Percentiles rank a stretch among this genome's conserved stretches.
These are phyloP conservation scores for Silybum marianum DNA, from an alignment of 129 eudicot genomes.

Conservation along the genomic window DNA sequence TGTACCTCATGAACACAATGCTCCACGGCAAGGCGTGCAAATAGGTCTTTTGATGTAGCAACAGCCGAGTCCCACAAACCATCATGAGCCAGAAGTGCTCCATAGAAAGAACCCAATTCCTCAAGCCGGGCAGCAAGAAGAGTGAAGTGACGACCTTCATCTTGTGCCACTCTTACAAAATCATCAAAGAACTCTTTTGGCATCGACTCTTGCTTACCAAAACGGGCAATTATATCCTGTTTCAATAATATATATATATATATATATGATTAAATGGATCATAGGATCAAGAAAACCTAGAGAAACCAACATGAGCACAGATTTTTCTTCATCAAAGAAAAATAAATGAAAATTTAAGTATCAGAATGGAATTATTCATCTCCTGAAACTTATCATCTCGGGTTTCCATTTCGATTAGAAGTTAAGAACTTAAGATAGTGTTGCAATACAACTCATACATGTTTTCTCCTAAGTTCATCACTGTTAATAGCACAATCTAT, in stretches of 20 bases:
- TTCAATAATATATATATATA: not conserved
- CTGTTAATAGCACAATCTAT: not conserved
- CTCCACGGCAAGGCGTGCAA: constrained; percentile 88
- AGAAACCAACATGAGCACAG: not conserved
- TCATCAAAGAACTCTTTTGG: constrained; percentile 91
- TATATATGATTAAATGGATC: not conserved
- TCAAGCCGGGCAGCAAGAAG: constrained; percentile 83
- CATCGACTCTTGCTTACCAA: constrained; percentile 89
- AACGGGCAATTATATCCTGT: constrained; percentile 90
- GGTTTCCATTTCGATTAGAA: not conserved
- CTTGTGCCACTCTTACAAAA: constrained; percentile 96
- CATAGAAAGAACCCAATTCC: constrained; percentile 90
- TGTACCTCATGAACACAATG: constrained; percentile 97
- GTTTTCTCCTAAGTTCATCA: constrained; percentile 4
- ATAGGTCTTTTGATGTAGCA: constrained; percentile 81
- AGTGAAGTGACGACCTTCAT: constrained; percentile 95
- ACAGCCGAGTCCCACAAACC: constrained; percentile 98
- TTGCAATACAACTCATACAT: not conserved
- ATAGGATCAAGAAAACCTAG: not conserved
- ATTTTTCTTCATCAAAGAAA: not conserved
- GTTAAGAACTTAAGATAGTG: not conserved
- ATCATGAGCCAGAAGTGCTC: constrained; percentile 94
- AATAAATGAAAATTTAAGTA: no score
- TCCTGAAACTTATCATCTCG: not conserved
- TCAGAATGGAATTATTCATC: not conserved